These are phyloP conservation scores for Metahyphopichia silvanorum DNA, from an alignment of 805 yeast species.

Conservation along the genomic window DNA sequence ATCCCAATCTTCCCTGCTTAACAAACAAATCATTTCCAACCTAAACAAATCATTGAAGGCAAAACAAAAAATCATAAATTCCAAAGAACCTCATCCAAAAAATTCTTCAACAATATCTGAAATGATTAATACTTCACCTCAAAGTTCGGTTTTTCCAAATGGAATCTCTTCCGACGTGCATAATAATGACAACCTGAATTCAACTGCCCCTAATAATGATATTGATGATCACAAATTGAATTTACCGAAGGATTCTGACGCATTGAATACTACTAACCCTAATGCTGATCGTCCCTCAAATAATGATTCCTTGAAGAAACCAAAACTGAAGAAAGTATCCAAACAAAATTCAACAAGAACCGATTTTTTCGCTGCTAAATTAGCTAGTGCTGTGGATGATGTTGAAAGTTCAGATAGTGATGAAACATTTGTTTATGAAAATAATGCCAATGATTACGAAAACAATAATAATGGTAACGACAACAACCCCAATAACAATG, in stretches of 20 bases:
- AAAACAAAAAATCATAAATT: slow-evolving; percentile 36
- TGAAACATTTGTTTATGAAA: slow-evolving; percentile 95
- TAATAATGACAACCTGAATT: neutral
- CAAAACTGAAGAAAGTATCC: slow-evolving; percentile 25
- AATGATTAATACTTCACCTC: slow-evolving; percentile 35
- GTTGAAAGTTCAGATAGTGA: slow-evolving; percentile 85
- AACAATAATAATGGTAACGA: slow-evolving; percentile 3
- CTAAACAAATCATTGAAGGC: slow-evolving; percentile 42
- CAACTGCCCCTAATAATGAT: neutral
- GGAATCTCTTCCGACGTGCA: slow-evolving; percentile 3
- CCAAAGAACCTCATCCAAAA: slow-evolving; percentile 35
- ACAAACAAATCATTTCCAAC: slow-evolving; percentile 33
- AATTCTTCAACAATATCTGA: slow-evolving; percentile 32
- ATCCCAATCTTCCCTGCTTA: slow-evolving; percentile 8
- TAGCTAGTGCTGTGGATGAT: slow-evolving; percentile 92
- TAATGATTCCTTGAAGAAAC: slow-evolving; percentile 13
- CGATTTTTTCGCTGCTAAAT: slow-evolving; percentile 89
- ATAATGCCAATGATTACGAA: slow-evolving; percentile 26
- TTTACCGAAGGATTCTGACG: neutral
- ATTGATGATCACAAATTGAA: neutral
- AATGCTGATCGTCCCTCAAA: slow-evolving; percentile 6
- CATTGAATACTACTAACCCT: neutral
- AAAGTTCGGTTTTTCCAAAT: slow-evolving; percentile 16
- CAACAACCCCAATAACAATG: slow-evolving; percentile 5
- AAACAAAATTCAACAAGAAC: slow-evolving; percentile 71